Evolutionary conservation across 805 yeast genomes (phyloP), one percentile per base, ranked within the genome.

Genomic region (Wickerhamiella brachini): DNA sequence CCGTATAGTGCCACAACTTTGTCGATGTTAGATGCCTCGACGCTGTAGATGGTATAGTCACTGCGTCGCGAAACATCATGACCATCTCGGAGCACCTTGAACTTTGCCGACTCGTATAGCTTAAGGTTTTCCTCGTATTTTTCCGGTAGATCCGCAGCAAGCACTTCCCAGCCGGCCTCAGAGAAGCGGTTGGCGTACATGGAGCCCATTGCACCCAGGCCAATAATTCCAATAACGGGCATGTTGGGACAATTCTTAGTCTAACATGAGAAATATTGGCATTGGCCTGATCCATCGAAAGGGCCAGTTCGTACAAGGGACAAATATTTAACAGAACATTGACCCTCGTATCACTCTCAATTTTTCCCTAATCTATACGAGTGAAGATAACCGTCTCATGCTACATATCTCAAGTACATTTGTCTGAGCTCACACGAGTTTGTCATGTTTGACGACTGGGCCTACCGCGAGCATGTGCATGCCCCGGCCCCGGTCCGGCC

Each of bases 131-230:
- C 65, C 13, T 74, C 79, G 59, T 64, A 86, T 29, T 68, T 59
- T 24, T 80, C 88, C 56, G 83, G 90, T 49, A 82, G 68, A 60
- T 88, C 96, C 64, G 95, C 85, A 2, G 94, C 95, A 44, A 56
- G 48, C 5, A 59, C 69, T 59, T 64, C 75, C 95, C 95, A 87
- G 1, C 97, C 97, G 2, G 87, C 89, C 49, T 75, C 73, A 26
- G 85, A 72, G 60, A 93, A 81, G 50, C 82, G 68, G 20, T 74
- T 71, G 51, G 97, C 97, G 62, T 93, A 93, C 59, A 93, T 68
- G 38, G 78, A 69, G 7, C 98, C 98, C 98, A 93, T 93, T 65
- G 90, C 97, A 29, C 98, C 98, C 37, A 90, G 75, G 2, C 98
- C 98, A 53, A 93, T 89, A 56, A 93, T 84, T 1, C 98, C 98